Conservation (phyloP, 140 eudicot genomes). For the Anethum foeniculum region DNA sequence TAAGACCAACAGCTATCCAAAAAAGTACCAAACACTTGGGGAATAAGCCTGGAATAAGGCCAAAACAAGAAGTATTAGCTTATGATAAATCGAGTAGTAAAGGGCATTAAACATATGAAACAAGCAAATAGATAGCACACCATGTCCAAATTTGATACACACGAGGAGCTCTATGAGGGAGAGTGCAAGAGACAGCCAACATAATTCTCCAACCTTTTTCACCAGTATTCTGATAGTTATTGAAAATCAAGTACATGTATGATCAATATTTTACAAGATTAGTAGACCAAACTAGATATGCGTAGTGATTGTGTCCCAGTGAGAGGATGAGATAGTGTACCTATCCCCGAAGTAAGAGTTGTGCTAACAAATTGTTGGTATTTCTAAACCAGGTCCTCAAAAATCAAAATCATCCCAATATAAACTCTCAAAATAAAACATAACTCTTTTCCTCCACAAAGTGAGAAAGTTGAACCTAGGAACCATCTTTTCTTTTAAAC, state of each 20-base stretch:
- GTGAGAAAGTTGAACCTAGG: neutral
- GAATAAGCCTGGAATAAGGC: conserved; percentile 48
- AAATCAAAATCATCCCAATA: neutral
- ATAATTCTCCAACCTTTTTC: conserved; percentile 81
- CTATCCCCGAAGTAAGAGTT: conserved; percentile 79
- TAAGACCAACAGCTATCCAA: conserved; percentile 48
- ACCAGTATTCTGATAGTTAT: conserved; percentile 45
- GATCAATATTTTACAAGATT: neutral
- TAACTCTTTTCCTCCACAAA: neutral
- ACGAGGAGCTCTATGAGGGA: conserved; percentile 85
- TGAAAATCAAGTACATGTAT: neutral
- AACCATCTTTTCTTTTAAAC: neutral
- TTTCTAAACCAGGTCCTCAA: conserved; percentile 24
- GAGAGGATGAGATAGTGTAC: conserved; percentile 26
- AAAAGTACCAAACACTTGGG: conserved; percentile 52
- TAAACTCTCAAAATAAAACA: neutral
- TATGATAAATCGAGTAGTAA: neutral
- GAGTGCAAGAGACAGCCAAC: conserved; percentile 90
- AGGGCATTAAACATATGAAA: conserved; percentile 7
- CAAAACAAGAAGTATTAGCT: neutral
- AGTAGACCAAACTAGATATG: neutral
- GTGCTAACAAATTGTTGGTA: conserved; percentile 87
- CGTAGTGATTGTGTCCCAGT: neutral
- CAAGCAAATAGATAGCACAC: conserved; percentile 31
- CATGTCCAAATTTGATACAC: conserved; percentile 88